Conservation (phyloP, 768 basidiomycete species). For the Dioszegia aurantiaca region DNA sequence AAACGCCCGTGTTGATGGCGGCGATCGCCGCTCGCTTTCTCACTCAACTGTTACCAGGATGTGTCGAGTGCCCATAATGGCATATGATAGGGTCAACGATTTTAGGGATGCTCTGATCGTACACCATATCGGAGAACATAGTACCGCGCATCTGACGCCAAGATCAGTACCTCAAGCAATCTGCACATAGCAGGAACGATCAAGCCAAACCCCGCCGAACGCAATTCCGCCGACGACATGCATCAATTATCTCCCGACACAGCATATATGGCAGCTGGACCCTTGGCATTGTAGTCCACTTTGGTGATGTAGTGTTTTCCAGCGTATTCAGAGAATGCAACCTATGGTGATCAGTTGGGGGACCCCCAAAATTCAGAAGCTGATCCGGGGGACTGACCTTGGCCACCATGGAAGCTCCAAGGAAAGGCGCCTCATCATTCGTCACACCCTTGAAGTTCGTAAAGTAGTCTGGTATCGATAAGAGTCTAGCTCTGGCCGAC, state of each 20-base stretch:
- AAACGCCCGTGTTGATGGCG: neutral
- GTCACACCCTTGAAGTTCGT: conserved; percentile 40
- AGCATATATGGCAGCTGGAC: conserved; percentile 44
- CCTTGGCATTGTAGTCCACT: conserved; percentile 47
- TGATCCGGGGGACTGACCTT: conserved; percentile 29
- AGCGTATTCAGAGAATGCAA: conserved; percentile 38
- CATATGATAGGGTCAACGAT: too few species aligned
- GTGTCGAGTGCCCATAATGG: too few species aligned
- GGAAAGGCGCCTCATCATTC: conserved; percentile 47
- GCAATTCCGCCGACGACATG: too few species aligned
- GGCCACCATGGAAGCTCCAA: conserved; percentile 46
- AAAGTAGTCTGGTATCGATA: conserved; percentile 50
- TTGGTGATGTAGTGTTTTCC: conserved; percentile 43
- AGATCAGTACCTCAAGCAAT: too few species aligned
- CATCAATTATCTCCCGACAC: conserved; percentile 11
- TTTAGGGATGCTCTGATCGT: too few species aligned
- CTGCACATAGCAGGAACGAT: too few species aligned
- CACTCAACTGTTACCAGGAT: too few species aligned
- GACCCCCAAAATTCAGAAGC: neutral
- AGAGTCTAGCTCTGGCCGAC: conserved; percentile 35
- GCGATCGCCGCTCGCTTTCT: neutral
- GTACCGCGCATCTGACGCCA: too few species aligned
- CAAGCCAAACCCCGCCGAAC: too few species aligned
- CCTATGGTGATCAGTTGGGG: conserved; percentile 24
- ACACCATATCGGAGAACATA: too few species aligned